These are phyloP conservation scores for Claviceps sp. DNA, from an alignment of 2,329 filamentous ascomycete species.

Conservation along the genomic window DNA sequence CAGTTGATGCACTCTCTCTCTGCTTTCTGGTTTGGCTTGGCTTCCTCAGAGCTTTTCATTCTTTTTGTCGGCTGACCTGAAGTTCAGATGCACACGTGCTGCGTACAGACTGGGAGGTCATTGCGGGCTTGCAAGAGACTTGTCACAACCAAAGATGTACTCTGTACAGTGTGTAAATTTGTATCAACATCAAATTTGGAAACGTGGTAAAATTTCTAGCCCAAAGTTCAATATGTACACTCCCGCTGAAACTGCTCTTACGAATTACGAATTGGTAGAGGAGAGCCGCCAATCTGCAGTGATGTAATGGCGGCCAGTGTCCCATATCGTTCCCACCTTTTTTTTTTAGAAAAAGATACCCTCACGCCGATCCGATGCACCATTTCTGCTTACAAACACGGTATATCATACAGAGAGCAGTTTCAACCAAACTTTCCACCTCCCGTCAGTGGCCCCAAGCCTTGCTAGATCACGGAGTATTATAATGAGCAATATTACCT, in stretches of 20 bases:
- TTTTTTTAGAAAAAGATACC: constrained; percentile 16
- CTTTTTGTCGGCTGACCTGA: no score
- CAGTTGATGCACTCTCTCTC: background rate
- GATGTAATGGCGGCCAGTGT: background rate
- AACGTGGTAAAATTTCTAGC: background rate
- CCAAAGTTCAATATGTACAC: background rate
- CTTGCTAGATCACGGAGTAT: constrained; percentile 4
- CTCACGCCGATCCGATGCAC: constrained; percentile 32
- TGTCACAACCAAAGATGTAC: background rate
- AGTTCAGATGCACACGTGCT: no score
- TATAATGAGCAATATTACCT: background rate
- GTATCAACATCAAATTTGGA: background rate
- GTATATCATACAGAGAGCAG: constrained; percentile 25
- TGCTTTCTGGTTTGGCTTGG: no score
- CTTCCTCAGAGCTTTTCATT: no score
- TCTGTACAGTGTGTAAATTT: background rate
- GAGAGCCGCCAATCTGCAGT: background rate
- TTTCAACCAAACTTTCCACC: constrained; percentile 4
- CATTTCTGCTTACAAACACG: constrained; percentile 24
- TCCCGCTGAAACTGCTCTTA: background rate
- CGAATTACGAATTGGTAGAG: background rate
- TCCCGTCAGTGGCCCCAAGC: constrained; percentile 2
- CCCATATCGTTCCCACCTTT: background rate
- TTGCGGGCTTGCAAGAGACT: background rate
- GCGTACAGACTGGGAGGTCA: background rate